Percentiles rank a stretch among this genome's conserved stretches.
phyloP scores from a whole-genome alignment of 2,329 filamentous ascomycete genomes.

The Biscogniauxia mediterranea region DNA sequence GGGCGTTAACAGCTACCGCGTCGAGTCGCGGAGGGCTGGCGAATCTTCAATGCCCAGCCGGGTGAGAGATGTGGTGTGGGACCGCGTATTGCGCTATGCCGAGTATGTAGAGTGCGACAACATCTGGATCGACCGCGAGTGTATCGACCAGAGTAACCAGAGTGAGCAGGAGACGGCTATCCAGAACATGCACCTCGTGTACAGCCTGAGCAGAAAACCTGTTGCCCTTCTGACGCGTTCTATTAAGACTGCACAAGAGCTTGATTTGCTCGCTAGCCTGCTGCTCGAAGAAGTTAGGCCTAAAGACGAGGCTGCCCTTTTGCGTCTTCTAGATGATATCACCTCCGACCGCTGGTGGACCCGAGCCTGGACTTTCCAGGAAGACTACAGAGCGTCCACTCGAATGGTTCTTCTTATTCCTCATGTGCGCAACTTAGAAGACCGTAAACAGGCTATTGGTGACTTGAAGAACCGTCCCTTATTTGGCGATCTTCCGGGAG shows the following conservation, averaged over 20 bases:
- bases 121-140: conserved; percentile 32
- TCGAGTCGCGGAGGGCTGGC: conserved; percentile 25
- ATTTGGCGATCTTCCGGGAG: conserved; percentile 22
- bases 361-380: conserved; percentile 32
- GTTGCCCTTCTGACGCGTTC: conserved; percentile 28
- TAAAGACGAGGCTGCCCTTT: conserved; percentile 20
- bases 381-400: conserved; percentile 28
- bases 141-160: conserved; percentile 27
- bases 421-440: conserved; percentile 23
- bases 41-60: conserved; percentile 21
- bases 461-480: conserved; percentile 16
- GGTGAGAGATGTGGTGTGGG: conserved; percentile 28
- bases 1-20: conserved; percentile 18
- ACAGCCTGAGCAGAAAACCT: conserved; percentile 25
- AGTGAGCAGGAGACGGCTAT: conserved; percentile 28
- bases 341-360: conserved; percentile 31
- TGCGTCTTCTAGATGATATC: conserved; percentile 26
- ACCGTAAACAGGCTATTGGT: conserved; percentile 19
- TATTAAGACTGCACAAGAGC: conserved; percentile 24
- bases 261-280: conserved; percentile 25
- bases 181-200: conserved; percentile 33
- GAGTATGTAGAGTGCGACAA: conserved; percentile 25
- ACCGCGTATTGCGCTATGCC: conserved; percentile 26
- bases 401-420: conserved; percentile 31
- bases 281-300: conserved; percentile 20